Base-by-base conservation (phyloP, 2,329 filamentous ascomycete species). In the Sphaerostilbella broomeana region DNA sequence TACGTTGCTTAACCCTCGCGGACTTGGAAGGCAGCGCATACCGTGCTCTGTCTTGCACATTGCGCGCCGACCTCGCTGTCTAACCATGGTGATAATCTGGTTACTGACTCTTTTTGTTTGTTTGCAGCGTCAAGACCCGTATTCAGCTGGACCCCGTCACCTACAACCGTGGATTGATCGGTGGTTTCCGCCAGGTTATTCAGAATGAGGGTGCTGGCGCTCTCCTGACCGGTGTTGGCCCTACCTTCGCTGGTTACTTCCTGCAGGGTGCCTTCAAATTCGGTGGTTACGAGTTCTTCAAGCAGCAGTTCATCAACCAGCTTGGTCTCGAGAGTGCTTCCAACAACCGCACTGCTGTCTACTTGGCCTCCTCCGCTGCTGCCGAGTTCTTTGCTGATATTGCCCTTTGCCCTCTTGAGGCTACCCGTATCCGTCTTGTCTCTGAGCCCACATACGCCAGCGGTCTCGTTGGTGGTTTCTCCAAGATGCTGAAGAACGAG, bases 211-310 rank as follows among this genome's bases (percentile, higher is more conserved):
- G 87, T 70, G 82, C 84, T 60, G 84, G 81, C 64, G 87, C 86
- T 65, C 80, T 94, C 57, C 72, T 86, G 65, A 94, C 87, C 53
- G 86, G 86, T 68, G 77, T 81, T 65, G 87, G 87, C 54, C 87
- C 86, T 58, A 94, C 86, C 61, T 80, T 81, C 53, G 84, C 86
- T 51, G 86, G 86, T 66, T 94, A 94, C 74, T 94, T 94, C 81
- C 81, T 94, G 57, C 86, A 94, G 73, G 86, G 87, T 62, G 84
- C 86, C 57, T 81, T 92, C 77, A 94, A 94, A 73, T 92, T 92
- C 67, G 87, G 87, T 66, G 87, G 87, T 64, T 94, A 94, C 69
- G 87, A 94, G 72, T 82, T 94, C 72, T 94, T 94, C 84, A 94
- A 94, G 82, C 79, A 89, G 73, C 84, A 92, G 70, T 78, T 72